A percentile compares a stretch with the other conserved stretches of the same genome.
Evolutionary conservation across 495 filamentous ascomycete genomes (phyloP).

Genomic region (Chaetomium tenue): DNA sequence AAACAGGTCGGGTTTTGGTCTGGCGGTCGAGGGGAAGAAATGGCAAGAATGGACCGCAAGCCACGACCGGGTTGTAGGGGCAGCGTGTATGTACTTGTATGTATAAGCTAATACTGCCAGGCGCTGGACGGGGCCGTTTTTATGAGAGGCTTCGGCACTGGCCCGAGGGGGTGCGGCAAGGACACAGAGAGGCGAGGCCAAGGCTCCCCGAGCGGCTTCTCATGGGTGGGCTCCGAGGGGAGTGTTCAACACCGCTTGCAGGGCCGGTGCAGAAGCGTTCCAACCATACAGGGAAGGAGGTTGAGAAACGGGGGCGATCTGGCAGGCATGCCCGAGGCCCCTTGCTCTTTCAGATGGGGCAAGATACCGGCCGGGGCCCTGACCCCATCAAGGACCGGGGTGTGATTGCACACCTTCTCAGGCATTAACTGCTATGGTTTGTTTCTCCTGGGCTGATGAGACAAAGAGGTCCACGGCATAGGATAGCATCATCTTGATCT

Average conservation of each 20-base stretch:
- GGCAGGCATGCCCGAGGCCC: slow-evolving; percentile 34
- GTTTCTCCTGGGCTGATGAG: slow-evolving; percentile 11
- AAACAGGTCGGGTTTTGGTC: neutral
- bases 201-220: slow-evolving; percentile 45
- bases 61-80: slow-evolving; percentile 46
- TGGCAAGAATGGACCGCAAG: slow-evolving; percentile 41
- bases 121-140: slow-evolving; percentile 48
- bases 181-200: slow-evolving; percentile 39
- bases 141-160: slow-evolving; percentile 52
- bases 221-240: slow-evolving; percentile 41
- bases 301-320: slow-evolving; percentile 49
- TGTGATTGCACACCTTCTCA: slow-evolving; percentile 20
- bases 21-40: slow-evolving; percentile 22
- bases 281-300: slow-evolving; percentile 57
- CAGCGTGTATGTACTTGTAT: slow-evolving; percentile 48
- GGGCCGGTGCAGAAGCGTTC: slow-evolving; percentile 46
- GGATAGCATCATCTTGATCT: neutral
- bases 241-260: slow-evolving; percentile 46
- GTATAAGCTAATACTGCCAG: slow-evolving; percentile 43
- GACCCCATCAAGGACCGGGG: slow-evolving; percentile 20
- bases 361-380: slow-evolving; percentile 21
- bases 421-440: slow-evolving; percentile 28
- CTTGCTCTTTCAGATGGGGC: slow-evolving; percentile 38
- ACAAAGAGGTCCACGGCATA: slow-evolving; percentile 1
- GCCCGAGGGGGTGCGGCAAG: slow-evolving; percentile 43